Percentiles rank a stretch among this genome's conserved stretches.
These are phyloP conservation scores for Aspergillus bertholletiae DNA, from an alignment of 495 filamentous ascomycete genomes.

Conservation along the genomic window DNA sequence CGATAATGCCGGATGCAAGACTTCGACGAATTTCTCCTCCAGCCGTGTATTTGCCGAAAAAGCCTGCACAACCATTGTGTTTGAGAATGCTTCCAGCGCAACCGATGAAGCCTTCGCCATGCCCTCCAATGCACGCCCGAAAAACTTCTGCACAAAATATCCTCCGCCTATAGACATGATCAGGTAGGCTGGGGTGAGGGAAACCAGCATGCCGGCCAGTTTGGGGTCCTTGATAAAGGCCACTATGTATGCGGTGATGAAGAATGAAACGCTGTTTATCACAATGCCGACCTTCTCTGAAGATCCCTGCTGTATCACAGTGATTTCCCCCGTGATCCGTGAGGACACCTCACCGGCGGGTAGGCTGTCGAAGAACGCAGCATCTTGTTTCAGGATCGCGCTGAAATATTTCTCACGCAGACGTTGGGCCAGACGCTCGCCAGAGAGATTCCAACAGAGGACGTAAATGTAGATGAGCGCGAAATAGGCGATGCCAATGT, in stretches of 20 bases:
- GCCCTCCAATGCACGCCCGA: slow-evolving; percentile 44
- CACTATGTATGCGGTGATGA: slow-evolving; percentile 58
- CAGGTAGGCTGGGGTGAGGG: slow-evolving; percentile 59
- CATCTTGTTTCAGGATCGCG: slow-evolving; percentile 56
- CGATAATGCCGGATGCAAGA: slow-evolving; percentile 43
- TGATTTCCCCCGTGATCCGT: slow-evolving; percentile 57
- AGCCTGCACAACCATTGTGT: slow-evolving; percentile 47
- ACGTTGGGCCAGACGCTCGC: slow-evolving; percentile 58
- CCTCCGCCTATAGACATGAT: slow-evolving; percentile 59
- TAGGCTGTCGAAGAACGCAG: slow-evolving; percentile 56
- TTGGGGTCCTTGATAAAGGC: slow-evolving; percentile 55
- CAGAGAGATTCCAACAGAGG: slow-evolving; percentile 57
- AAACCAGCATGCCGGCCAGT: slow-evolving; percentile 43
- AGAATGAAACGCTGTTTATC: slow-evolving; percentile 54
- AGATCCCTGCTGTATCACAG: slow-evolving; percentile 58
- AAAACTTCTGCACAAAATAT: slow-evolving; percentile 55
- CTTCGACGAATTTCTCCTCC: slow-evolving; percentile 45
- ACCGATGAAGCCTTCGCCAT: slow-evolving; percentile 47
- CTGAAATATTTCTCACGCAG: slow-evolving; percentile 57
- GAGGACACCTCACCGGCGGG: slow-evolving; percentile 60
- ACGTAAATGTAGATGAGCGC: slow-evolving; percentile 52
- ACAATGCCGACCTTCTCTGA: slow-evolving; percentile 64
- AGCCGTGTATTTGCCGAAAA: slow-evolving; percentile 42
- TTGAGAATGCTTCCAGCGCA: slow-evolving; percentile 45
- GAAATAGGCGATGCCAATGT: slow-evolving; percentile 60